phyloP scores from a whole-genome alignment of 1,139 yeast genomes.

The Saccharomyces hybrid region DNA sequence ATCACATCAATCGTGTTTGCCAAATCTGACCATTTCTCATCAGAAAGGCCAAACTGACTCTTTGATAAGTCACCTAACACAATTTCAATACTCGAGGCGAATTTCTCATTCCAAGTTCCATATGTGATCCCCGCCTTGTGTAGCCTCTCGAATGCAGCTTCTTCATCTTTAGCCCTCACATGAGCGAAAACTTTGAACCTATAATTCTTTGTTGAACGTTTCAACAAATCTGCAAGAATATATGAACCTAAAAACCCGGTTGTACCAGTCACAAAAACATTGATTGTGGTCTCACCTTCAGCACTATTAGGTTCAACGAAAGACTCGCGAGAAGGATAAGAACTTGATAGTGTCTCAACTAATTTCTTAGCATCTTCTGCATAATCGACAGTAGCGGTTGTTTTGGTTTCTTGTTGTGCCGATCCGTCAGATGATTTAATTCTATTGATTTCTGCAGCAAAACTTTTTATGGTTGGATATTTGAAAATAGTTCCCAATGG shows the following conservation, averaged over 20 bases:
- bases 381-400: conserved; percentile 40
- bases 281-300: conserved; percentile 37
- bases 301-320: conserved; percentile 32
- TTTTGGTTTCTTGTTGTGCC: conserved; percentile 24
- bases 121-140: conserved; percentile 71
- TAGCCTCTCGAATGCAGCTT: conserved; percentile 68
- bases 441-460: conserved; percentile 65
- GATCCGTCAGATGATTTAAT: conserved; percentile 18
- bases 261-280: conserved; percentile 86
- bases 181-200: conserved; percentile 69
- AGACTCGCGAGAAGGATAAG: conserved; percentile 31
- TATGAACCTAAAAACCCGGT: conserved; percentile 96
- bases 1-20: conserved; percentile 64
- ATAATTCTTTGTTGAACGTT: conserved; percentile 37
- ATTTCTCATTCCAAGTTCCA: conserved; percentile 69
- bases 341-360: conserved; percentile 38
- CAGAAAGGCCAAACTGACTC: conserved; percentile 62
- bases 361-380: conserved; percentile 67
- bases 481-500: conserved; percentile 89
- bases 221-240: conserved; percentile 66
- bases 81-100: conserved; percentile 52
- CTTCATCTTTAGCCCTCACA: conserved; percentile 72
- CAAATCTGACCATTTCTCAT: conserved; percentile 50
- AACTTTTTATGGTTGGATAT: conserved; percentile 73
- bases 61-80: conserved; percentile 78